Conservation (phyloP, 73 alveolate species). For the Tetrahymena malaccensis region DNA sequence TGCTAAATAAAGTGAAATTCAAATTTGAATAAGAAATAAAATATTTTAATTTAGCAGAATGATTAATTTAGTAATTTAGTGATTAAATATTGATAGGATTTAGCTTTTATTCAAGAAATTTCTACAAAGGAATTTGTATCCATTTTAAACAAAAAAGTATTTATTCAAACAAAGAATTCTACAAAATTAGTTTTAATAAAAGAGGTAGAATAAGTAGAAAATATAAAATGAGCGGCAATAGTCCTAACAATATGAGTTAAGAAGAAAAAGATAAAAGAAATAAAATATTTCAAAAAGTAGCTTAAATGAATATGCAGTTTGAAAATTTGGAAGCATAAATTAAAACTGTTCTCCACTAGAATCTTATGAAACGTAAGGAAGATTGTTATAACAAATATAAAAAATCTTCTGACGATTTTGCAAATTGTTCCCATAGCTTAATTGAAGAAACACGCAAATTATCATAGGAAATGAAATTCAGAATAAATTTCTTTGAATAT, state of each 20-base stretch:
- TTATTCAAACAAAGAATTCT: background rate
- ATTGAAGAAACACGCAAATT: background rate
- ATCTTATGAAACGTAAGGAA: background rate
- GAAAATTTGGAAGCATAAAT: background rate
- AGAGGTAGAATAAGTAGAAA: background rate
- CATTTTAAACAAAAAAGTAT: background rate
- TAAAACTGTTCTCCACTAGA: background rate
- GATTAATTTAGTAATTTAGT: background rate
- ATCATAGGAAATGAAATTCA: background rate
- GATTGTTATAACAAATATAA: background rate
- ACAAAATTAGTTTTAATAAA: background rate
- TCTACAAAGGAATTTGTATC: background rate
- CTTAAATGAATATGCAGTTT: background rate
- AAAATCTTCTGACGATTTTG: background rate
- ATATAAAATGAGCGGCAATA: background rate
- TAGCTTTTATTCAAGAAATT: background rate
- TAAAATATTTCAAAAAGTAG: background rate
- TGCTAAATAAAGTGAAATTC: background rate
- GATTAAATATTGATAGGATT: background rate
- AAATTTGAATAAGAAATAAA: too few species aligned
- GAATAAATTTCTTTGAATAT: background rate
- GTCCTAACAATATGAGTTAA: background rate
- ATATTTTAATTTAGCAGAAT: too few species aligned
- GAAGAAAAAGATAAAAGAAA: background rate
- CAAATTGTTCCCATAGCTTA: background rate